A percentile compares a stretch with the other conserved stretches of the same genome.
phyloP scores from a whole-genome alignment of 2,329 filamentous ascomycete species.

The Scedosporium apiospermum region DNA sequence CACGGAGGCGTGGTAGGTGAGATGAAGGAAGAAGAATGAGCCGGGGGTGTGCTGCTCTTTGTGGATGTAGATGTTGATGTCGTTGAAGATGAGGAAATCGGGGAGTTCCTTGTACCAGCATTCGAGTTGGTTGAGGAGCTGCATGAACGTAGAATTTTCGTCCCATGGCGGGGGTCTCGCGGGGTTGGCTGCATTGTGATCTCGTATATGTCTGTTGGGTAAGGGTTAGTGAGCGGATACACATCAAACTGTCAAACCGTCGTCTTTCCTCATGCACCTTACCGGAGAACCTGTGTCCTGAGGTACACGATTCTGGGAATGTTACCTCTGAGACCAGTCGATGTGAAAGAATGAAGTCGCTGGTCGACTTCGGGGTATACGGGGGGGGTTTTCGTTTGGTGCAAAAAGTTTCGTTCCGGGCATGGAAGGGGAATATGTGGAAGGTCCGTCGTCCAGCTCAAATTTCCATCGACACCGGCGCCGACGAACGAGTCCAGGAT shows the following conservation, averaged over 20 bases:
- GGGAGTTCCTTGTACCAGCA: conserved; percentile 13
- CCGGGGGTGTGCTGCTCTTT: conserved; percentile 12
- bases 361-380: background rate
- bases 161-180: conserved; percentile 10
- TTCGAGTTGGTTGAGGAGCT: conserved; percentile 14
- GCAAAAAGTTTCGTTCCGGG: conserved; percentile 11
- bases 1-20: conserved; percentile 15
- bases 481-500: conserved; percentile 30
- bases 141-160: conserved; percentile 10
- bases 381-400: conserved; percentile 1
- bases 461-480: conserved; percentile 25
- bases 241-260: no score
- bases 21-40: conserved; percentile 16
- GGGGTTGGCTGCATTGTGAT: conserved; percentile 12
- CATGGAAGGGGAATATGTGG: conserved; percentile 14
- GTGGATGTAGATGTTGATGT: conserved; percentile 13
- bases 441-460: conserved; percentile 13
- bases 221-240: background rate
- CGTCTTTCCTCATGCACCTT: background rate
- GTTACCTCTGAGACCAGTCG: background rate
- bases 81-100: conserved; percentile 12
- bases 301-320: conserved; percentile 10
- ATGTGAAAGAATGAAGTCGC: background rate
- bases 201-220: conserved; percentile 6
- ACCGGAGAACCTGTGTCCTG: conserved; percentile 13